These are phyloP conservation scores for Trypanosoma platydactyli DNA, from an alignment of 208 protist genomes.

Conservation along the genomic window DNA sequence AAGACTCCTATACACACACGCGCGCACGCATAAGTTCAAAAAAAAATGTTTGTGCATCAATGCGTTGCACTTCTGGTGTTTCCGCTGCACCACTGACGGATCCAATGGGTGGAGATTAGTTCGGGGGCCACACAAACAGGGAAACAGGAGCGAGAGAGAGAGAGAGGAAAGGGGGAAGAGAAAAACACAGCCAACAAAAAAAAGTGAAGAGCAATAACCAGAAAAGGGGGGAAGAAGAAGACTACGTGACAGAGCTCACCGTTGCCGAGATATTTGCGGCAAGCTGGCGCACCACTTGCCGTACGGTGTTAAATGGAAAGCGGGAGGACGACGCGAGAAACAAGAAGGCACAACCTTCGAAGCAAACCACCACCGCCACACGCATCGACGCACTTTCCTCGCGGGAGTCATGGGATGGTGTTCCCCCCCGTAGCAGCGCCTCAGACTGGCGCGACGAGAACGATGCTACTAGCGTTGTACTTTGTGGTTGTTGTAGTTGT, in stretches of 20 bases:
- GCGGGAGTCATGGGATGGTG: conserved; percentile 26
- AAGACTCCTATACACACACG: conserved; percentile 1
- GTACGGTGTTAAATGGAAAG: conserved; percentile 35
- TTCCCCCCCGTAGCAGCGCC: background rate
- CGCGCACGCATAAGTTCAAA: background rate
- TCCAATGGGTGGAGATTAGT: too few relatives aligned
- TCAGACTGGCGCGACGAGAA: background rate
- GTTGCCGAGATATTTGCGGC: conserved; percentile 43
- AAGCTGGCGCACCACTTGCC: conserved; percentile 49
- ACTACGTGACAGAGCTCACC: conserved; percentile 2
- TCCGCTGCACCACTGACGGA: background rate
- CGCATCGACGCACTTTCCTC: conserved; percentile 43
- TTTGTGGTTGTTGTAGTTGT: conserved; percentile 7
- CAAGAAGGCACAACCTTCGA: conserved; percentile 64
- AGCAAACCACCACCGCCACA: conserved; percentile 61
- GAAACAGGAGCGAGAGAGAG: too few relatives aligned
- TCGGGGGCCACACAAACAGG: too few relatives aligned
- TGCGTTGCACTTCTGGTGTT: too few relatives aligned
- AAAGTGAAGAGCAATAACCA: background rate
- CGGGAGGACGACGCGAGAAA: conserved; percentile 46
- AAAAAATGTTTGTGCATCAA: background rate
- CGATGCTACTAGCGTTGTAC: background rate
- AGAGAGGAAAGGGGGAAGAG: too few relatives aligned
- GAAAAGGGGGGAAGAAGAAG: background rate
- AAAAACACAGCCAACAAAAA: too few relatives aligned